Percentiles rank a stretch among this genome's conserved stretches.
phyloP scores from a whole-genome alignment of 768 basidiomycete genomes.

The Gyrodon lividus region DNA sequence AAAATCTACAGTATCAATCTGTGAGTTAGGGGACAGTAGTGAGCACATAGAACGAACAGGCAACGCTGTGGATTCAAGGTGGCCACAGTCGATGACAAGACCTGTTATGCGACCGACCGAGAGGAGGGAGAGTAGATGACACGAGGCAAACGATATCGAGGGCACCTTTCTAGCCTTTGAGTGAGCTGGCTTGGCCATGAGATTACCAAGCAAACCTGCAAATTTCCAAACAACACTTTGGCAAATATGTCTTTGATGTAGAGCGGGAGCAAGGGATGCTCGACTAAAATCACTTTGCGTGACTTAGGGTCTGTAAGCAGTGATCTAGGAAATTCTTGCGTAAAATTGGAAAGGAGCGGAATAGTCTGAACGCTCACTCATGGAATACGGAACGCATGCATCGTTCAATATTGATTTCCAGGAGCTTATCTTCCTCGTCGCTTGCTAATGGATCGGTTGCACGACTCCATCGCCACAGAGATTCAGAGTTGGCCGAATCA shows the following conservation, averaged over 20 bases:
- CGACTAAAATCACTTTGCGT: constrained; percentile 89
- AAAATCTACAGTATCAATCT: constrained; percentile 65
- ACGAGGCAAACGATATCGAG: constrained; percentile 89
- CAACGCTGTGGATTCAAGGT: constrained; percentile 84
- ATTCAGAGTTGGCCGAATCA: constrained; percentile 38
- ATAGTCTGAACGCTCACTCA: constrained; percentile 51
- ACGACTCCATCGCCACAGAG: constrained; percentile 63
- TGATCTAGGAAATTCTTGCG: constrained; percentile 52
- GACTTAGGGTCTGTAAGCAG: constrained; percentile 93
- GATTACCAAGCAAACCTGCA: constrained; percentile 53
- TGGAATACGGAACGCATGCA: constrained; percentile 79
- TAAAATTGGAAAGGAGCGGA: constrained; percentile 9
- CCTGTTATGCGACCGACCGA: constrained; percentile 90
- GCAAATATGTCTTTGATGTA: constrained; percentile 89
- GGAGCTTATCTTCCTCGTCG: constrained; percentile 70
- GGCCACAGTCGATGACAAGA: constrained; percentile 89
- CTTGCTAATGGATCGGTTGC: constrained; percentile 53
- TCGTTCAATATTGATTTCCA: constrained; percentile 67
- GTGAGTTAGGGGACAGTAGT: not conserved
- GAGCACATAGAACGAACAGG: constrained; percentile 56
- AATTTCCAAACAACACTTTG: constrained; percentile 82
- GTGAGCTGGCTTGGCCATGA: not conserved
- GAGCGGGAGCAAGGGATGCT: constrained; percentile 83
- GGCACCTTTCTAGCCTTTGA: constrained; percentile 61
- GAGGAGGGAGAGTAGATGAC: constrained; percentile 81